Base-by-base conservation (phyloP, 2,329 filamentous ascomycete genomes). In the Fusarium fujikuroi region DNA sequence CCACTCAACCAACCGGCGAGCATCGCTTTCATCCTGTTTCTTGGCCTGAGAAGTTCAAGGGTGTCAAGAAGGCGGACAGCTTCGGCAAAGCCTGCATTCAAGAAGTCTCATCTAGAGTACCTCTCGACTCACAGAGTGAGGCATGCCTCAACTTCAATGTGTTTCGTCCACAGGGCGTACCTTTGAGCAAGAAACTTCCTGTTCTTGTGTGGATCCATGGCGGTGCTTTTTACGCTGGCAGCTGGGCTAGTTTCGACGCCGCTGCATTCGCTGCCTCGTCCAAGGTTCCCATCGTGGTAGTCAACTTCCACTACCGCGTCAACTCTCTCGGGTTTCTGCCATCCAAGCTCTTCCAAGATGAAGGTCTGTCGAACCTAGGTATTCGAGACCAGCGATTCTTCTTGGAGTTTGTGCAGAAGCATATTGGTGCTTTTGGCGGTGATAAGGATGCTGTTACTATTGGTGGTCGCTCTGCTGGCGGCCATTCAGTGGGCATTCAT, bases 391-490 rank as follows among this genome's bases (percentile, higher is more conserved):
- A 89, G 72, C 82, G 84, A 19, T 84, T 85, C 8, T 84, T 86
- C 5, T 77, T 91, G 4, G 76, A 85, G 70, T 90, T 89, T 83
- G 85, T 90, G 0, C 84, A 88, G 54, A 82, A 81, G 14, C 79
- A 90, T 66, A 88, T 90, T 58, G 72, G 78, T 4, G 76, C 82
- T 4, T 90, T 91, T 60, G 88, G 89, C 0, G 88, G 89, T 7
- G 85, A 90, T 59, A 83, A 84, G 0, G 70, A 77, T 3, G 83
- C 85, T 11, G 86, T 91, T 1, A 89, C 87, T 1, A 84, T 90
- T 23, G 85, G 84, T 63, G 89, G 89, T 0, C 86, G 88, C 66
- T 87, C 85, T 15, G 87, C 89, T 1, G 89, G 89, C 52, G 74
- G 79, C 12, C 81, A 83, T 63, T 82, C 82, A 0, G 80, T 82